Conservation (phyloP, 805 yeast species). For the Wickerhamomyces sydowiorum region DNA sequence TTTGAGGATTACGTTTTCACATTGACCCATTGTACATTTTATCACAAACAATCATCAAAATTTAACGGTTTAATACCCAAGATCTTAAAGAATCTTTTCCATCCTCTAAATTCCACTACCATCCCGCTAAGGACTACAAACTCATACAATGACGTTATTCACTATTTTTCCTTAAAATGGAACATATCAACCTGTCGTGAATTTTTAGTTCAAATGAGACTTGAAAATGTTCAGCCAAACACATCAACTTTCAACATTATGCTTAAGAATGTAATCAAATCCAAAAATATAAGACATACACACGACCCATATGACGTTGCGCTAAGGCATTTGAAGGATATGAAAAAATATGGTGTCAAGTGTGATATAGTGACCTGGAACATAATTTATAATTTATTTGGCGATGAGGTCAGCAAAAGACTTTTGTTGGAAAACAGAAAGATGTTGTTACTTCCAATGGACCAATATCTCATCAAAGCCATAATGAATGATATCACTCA, state of each 20-base stretch:
- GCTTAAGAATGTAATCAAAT: slow-evolving; percentile 24
- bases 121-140: slow-evolving; percentile 23
- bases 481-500: slow-evolving; percentile 20
- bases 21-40: slow-evolving; percentile 32
- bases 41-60: slow-evolving; percentile 29
- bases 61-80: slow-evolving; percentile 32
- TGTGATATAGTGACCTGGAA: slow-evolving; percentile 36
- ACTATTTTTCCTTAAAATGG: slow-evolving; percentile 29
- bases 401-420: slow-evolving; percentile 28
- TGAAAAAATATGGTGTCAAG: slow-evolving; percentile 21
- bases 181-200: slow-evolving; percentile 37
- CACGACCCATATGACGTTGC: slow-evolving; percentile 23
- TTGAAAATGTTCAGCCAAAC: slow-evolving; percentile 27
- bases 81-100: slow-evolving; percentile 32
- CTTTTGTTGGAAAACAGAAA: slow-evolving; percentile 27
- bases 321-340: slow-evolving; percentile 24
- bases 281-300: slow-evolving; percentile 24
- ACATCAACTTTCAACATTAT: slow-evolving; percentile 34
- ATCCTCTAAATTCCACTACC: slow-evolving; percentile 30
- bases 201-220: slow-evolving; percentile 34
- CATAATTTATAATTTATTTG: slow-evolving; percentile 25
- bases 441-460: slow-evolving; percentile 25
- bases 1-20: slow-evolving; percentile 30
- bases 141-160: slow-evolving; percentile 32
- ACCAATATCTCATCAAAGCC: slow-evolving; percentile 20